phyloP scores from a whole-genome alignment of 371 early-diverging fungal genomes.

The Mucor indicus region DNA sequence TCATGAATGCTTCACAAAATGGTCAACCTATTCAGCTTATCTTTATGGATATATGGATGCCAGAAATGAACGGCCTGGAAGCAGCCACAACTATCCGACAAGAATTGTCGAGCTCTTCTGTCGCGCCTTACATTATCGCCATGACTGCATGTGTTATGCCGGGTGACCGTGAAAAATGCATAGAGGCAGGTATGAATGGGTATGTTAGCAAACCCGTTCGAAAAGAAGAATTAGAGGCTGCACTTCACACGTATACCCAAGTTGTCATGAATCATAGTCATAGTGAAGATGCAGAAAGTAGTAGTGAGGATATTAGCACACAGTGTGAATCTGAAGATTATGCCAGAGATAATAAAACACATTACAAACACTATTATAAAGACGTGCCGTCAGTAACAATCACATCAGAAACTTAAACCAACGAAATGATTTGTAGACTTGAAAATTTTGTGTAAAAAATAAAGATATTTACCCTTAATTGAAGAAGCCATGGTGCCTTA shows the following conservation, averaged over 20 bases:
- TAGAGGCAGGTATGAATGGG: conserved; percentile 6
- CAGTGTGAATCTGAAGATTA: too few species aligned
- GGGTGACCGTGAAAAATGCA: conserved; percentile 6
- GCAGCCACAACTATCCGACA: neutral
- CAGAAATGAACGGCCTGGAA: conserved; percentile 4
- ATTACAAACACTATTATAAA: too few species aligned
- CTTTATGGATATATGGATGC: conserved; percentile 18
- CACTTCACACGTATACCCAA: conserved; percentile 3
- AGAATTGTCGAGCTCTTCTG: neutral
- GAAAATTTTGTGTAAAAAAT: too few species aligned
- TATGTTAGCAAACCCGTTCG: conserved; percentile 14
- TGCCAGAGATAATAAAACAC: too few species aligned
- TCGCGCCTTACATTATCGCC: neutral
- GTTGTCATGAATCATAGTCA: too few species aligned
- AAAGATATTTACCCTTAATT: too few species aligned
- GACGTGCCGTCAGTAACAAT: too few species aligned
- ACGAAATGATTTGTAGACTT: too few species aligned
- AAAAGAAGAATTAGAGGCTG: conserved; percentile 41
- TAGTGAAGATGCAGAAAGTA: too few species aligned
- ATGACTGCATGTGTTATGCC: conserved; percentile 7
- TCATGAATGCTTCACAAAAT: conserved; percentile 1
- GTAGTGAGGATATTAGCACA: too few species aligned
- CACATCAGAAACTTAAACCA: too few species aligned
- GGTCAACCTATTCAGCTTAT: conserved; percentile 26
- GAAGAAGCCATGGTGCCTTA: too few species aligned